Evolutionary conservation across 768 basidiomycete genomes (phyloP).

Genomic region (Wakefieldia striispora): DNA sequence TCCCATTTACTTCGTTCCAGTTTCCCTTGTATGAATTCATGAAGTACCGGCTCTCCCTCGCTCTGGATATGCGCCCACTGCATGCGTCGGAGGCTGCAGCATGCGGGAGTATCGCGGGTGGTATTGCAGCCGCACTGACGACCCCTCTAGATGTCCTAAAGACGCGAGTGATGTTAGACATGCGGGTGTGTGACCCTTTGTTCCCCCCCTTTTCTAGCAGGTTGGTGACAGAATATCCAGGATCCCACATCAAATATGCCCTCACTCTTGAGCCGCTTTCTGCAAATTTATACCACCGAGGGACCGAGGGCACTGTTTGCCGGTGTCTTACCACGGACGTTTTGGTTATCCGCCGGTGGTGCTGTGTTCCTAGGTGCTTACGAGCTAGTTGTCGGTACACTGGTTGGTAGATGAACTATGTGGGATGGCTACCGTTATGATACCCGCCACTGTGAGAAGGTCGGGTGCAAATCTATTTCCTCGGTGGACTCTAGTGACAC

Average conservation of each 20-base stretch:
- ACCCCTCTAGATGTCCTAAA: slow-evolving; percentile 97
- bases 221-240: slow-evolving; percentile 31
- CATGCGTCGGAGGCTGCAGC: slow-evolving; percentile 76
- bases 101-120: slow-evolving; percentile 91
- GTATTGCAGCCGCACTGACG: slow-evolving; percentile 82
- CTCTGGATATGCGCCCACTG: slow-evolving; percentile 53
- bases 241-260: slow-evolving; percentile 49
- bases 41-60: slow-evolving; percentile 61
- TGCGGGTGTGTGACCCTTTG: slow-evolving; percentile 51
- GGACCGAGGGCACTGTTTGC: slow-evolving; percentile 77
- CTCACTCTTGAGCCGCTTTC: slow-evolving; percentile 54
- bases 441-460: not conserved
- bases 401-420: slow-evolving; percentile 32
- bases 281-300: slow-evolving; percentile 67
- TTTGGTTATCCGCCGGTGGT: slow-evolving; percentile 96
- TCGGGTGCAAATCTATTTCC: not conserved
- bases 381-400: slow-evolving; percentile 67
- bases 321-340: slow-evolving; percentile 85
- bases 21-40: slow-evolving; percentile 94
- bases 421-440: not conserved
- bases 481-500: not conserved
- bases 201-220: not conserved
- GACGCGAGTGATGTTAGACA: slow-evolving; percentile 94
- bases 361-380: slow-evolving; percentile 98
- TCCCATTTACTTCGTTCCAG: slow-evolving; percentile 94